These are phyloP conservation scores for Stagonosporopsis rhizophila DNA, from an alignment of 2,329 filamentous ascomycete species.

Conservation along the genomic window DNA sequence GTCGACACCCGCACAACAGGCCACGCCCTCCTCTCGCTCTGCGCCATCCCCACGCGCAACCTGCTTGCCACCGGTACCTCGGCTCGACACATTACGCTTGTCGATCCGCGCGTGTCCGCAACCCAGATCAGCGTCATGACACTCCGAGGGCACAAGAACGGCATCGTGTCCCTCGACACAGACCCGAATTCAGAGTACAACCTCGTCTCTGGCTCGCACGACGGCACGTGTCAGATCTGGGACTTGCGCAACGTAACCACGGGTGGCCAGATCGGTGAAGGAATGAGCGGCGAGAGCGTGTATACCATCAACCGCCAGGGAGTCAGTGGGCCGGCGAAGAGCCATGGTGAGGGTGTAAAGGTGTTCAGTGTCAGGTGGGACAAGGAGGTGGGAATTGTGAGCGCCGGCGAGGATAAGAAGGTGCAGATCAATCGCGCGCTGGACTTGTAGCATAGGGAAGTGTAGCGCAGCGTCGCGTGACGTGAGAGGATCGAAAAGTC, in stretches of 20 bases:
- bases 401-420: conserved; percentile 89
- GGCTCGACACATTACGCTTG: conserved; percentile 86
- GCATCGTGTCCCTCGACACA: conserved; percentile 64
- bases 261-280: conserved; percentile 60
- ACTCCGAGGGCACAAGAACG: conserved; percentile 86
- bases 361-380: conserved; percentile 92
- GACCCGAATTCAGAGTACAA: conserved; percentile 76
- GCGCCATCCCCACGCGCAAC: conserved; percentile 71
- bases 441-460: conserved; percentile 17
- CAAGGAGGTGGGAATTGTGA: conserved; percentile 83
- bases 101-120: conserved; percentile 84
- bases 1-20: conserved; percentile 85
- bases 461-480: background rate
- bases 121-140: conserved; percentile 83
- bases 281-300: conserved; percentile 69
- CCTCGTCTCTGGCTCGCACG: conserved; percentile 88
- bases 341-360: conserved; percentile 83
- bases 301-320: conserved; percentile 82
- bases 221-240: conserved; percentile 93
- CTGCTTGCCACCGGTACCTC: conserved; percentile 78
- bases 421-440: conserved; percentile 78
- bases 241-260: conserved; percentile 78
- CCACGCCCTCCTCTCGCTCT: conserved; percentile 81
- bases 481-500: conserved; percentile 6
- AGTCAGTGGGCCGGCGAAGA: conserved; percentile 59